Base-by-base conservation (phyloP, 306 rosid species). In the Sicyos baderoa region DNA sequence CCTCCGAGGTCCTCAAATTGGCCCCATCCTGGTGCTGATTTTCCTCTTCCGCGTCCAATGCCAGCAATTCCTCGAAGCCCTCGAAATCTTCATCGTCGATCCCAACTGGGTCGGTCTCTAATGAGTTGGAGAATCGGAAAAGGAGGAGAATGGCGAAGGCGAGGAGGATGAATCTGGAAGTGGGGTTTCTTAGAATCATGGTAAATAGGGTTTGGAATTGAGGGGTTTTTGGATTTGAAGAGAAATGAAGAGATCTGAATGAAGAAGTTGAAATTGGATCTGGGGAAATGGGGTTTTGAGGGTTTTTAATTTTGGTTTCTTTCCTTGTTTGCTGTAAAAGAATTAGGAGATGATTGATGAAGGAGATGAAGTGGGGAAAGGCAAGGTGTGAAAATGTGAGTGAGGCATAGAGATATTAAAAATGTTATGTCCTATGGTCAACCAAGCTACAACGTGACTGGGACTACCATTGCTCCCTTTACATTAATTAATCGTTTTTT, bases 21-120 rank as follows among this genome's bases (percentile, higher is more conserved):
- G 22, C 27, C 29, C 64, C 81, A 42, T 80, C 77, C 0, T 75
- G 77, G 69, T 77, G 79, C 16, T 68, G 73, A 22, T 72, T 80
- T 47, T 85, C 94, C 37, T 78, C 86, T 76, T 86, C 91, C 29
- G 84, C 88, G 47, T 94, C 99, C 60, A 88, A 76, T 58, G 97
- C 97, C n/a, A 93, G 70, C 15, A 93, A 71, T 75, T 82, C 97
- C 16, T 84, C 86, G 15, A 86, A 75, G 22, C 78, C 82, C 66
- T 82, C 90, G 54, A 85, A 79, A 76, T 90, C 96, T 12, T 77
- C 84, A 9, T 84, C 84, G 2, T 40, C 87, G 21, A 51, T 76
- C 21, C 75, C 82, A 52, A 17, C 57, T 44, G 85, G 37, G 77
- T 72, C 18, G 72, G 52, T 53, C 60, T 88, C 89, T 29, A 81